These are phyloP conservation scores for Galium porrigens DNA, from an alignment of 305 asterid genomes.

Conservation along the genomic window DNA sequence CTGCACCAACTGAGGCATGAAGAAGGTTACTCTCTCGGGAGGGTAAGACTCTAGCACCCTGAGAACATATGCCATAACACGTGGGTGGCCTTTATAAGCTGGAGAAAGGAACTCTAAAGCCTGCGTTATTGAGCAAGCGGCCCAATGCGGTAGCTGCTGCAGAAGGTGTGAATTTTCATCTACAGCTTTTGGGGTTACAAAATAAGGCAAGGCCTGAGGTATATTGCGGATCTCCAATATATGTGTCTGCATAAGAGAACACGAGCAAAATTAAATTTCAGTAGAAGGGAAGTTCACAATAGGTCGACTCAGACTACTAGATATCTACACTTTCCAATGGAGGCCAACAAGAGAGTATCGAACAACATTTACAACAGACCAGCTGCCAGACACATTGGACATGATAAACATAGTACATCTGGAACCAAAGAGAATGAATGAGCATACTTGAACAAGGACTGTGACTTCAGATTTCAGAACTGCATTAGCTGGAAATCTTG, in stretches of 20 bases:
- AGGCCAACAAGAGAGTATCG: background rate
- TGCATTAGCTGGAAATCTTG: constrained; percentile 75
- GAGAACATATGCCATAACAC: constrained; percentile 98
- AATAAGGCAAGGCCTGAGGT: constrained; percentile 90
- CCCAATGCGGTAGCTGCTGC: constrained; percentile 99
- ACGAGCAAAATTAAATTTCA: background rate
- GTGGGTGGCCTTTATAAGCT: constrained; percentile 88
- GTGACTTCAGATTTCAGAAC: constrained; percentile 70
- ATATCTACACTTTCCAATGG: background rate
- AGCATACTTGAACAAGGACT: constrained; percentile 71
- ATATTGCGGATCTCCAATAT: constrained; percentile 73
- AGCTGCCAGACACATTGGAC: background rate
- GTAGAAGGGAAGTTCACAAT: background rate
- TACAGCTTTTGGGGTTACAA: constrained; percentile 83
- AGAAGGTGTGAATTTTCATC: constrained; percentile 83
- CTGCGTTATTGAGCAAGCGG: constrained; percentile 92
- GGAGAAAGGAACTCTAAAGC: constrained; percentile 94
- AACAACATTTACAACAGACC: background rate
- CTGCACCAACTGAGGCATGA: constrained; percentile 99
- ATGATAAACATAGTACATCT: background rate
- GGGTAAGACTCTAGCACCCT: constrained; percentile 98
- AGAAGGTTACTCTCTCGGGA: constrained; percentile 84
- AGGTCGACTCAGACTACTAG: background rate
- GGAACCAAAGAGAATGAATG: constrained; percentile 15
- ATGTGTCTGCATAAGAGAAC: constrained; percentile 39